A percentile compares a stretch with the other conserved stretches of the same genome.
Conservation (phyloP, 139 green algal species). For the Coelastrella sp. region DNA sequence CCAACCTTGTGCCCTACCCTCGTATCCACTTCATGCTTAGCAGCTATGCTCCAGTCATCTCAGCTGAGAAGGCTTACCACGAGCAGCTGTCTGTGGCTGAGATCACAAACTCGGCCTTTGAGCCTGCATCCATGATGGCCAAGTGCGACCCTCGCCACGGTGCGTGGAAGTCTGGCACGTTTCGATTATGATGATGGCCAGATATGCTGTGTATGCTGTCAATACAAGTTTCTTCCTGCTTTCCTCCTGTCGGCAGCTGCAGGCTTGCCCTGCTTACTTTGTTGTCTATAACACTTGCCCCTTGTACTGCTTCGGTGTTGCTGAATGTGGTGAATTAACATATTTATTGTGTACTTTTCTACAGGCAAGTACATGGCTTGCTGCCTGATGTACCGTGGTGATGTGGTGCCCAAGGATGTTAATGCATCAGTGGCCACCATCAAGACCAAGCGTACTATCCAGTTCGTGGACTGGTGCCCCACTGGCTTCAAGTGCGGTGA, state of each 20-base stretch:
- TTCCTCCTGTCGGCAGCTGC: no score
- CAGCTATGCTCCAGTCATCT: slow-evolving; percentile 98
- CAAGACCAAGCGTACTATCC: slow-evolving; percentile 99
- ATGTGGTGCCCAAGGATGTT: slow-evolving; percentile 99
- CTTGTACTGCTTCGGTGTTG: neutral
- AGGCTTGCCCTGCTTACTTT: no score
- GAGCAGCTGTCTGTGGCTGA: slow-evolving; percentile 98
- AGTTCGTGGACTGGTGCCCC: slow-evolving; percentile 99
- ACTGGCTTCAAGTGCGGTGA: slow-evolving; percentile 99
- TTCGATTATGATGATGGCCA: no score
- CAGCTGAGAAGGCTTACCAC: slow-evolving; percentile 99
- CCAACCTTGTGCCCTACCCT: slow-evolving; percentile 99
- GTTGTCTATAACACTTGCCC: no score
- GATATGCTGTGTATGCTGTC: no score
- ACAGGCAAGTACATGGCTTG: slow-evolving; percentile 98
- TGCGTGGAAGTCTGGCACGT: slow-evolving; percentile 49
- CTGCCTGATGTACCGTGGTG: slow-evolving; percentile 99
- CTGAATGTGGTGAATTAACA: neutral
- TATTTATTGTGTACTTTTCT: neutral
- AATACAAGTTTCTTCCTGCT: no score
- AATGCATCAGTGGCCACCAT: slow-evolving; percentile 97
- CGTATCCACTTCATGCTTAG: slow-evolving; percentile 99
- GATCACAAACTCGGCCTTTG: slow-evolving; percentile 98
- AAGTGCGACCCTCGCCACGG: slow-evolving; percentile 97
- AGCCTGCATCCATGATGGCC: slow-evolving; percentile 98